Evolutionary conservation across 1,284 basidiomycete species (phyloP).

Genomic region (Coniophora puteana): DNA sequence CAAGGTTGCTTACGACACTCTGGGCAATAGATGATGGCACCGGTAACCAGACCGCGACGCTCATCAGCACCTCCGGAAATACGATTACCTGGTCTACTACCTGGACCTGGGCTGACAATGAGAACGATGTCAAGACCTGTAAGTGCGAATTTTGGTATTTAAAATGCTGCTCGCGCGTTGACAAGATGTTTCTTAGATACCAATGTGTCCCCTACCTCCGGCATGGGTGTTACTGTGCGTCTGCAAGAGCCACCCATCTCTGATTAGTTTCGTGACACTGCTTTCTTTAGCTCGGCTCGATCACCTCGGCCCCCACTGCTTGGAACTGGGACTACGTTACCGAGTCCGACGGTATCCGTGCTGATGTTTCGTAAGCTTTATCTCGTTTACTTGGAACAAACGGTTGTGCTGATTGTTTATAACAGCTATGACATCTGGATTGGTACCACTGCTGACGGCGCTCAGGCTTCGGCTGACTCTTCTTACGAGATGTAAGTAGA

Average conservation of each 20-base stretch:
- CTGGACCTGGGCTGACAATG: conserved; percentile 51
- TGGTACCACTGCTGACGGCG: conserved; percentile 38
- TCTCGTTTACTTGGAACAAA: not conserved
- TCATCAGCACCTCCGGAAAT: conserved; percentile 37
- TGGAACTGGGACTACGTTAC: conserved; percentile 50
- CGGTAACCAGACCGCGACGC: conserved; percentile 47
- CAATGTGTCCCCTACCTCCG: conserved; percentile 16
- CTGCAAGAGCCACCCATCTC: not conserved
- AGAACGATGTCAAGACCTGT: conserved; percentile 54
- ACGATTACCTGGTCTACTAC: conserved; percentile 50
- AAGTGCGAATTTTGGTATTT: no score
- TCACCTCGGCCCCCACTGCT: conserved; percentile 42
- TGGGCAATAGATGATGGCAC: no score
- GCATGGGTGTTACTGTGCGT: conserved; percentile 15
- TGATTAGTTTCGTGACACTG: not conserved
- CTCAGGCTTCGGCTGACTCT: conserved; percentile 44
- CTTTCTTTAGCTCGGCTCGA: conserved; percentile 32
- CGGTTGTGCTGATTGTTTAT: not conserved
- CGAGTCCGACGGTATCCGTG: conserved; percentile 43
- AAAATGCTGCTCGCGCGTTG: not conserved
- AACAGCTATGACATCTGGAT: conserved; percentile 55
- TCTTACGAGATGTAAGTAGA: conserved; percentile 49
- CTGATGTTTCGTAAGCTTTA: conserved; percentile 47
- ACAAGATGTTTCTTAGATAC: conserved; percentile 16
- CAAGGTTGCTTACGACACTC: no score